phyloP scores from a whole-genome alignment of 768 basidiomycete species.

The Epithele typhae region DNA sequence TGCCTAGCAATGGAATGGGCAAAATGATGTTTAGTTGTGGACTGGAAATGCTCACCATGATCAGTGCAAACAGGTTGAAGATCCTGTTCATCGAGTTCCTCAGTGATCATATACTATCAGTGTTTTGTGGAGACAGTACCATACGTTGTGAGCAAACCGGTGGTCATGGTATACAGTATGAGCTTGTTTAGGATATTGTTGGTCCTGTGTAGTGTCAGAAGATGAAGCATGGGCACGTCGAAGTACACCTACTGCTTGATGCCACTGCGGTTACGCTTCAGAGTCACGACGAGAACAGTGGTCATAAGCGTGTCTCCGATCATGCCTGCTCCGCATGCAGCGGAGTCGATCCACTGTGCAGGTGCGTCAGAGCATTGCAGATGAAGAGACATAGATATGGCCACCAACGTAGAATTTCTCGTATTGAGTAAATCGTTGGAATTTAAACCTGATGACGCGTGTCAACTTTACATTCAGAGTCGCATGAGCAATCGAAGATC shows the following conservation, averaged over 20 bases:
- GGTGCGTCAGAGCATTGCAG: background rate
- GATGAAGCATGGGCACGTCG: no score
- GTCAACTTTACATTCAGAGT: no score
- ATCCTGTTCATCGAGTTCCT: background rate
- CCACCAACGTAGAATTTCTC: background rate
- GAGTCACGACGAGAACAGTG: background rate
- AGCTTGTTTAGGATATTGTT: background rate
- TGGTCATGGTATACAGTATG: background rate
- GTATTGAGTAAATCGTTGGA: background rate
- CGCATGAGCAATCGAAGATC: no score
- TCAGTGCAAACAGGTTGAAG: background rate
- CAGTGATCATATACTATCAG: no score
- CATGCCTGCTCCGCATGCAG: background rate
- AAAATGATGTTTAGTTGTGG: no score
- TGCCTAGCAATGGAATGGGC: no score
- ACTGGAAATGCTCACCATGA: background rate
- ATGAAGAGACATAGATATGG: no score
- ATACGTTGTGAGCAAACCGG: constrained; percentile 1
- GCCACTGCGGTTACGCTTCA: background rate
- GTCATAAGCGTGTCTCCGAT: background rate
- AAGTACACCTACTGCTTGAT: background rate
- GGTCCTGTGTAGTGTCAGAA: no score
- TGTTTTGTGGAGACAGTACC: background rate
- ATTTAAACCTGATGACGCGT: background rate
- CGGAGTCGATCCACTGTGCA: constrained; percentile 2